phyloP scores from a whole-genome alignment of 257 asterid genomes.

The Solanum habrochaites region DNA sequence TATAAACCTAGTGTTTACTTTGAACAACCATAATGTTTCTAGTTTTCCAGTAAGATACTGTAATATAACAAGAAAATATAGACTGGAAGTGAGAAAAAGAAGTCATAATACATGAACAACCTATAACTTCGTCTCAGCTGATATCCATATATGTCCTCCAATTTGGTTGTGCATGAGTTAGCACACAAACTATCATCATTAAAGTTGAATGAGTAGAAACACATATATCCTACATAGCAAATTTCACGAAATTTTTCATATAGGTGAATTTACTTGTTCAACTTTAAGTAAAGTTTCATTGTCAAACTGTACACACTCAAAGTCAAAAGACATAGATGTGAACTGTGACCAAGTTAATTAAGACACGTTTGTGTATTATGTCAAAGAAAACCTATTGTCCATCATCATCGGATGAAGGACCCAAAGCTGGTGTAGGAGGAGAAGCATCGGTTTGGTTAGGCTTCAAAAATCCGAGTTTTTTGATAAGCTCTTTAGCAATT shows the following conservation, averaged over 20 bases:
- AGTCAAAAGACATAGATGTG: neutral
- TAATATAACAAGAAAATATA: neutral
- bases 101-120: neutral
- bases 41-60: neutral
- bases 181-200: neutral
- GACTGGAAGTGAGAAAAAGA: neutral
- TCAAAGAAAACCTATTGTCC: neutral
- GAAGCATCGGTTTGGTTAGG: slow-evolving; percentile 13
- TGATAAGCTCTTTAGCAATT: slow-evolving; percentile 58
- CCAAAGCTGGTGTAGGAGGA: slow-evolving; percentile 29
- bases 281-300: neutral
- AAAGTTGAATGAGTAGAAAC: neutral
- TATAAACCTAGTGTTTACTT: neutral
- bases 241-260: no score
- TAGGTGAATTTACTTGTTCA: no score
- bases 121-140: neutral
- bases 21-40: neutral
- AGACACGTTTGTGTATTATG: neutral
- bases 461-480: slow-evolving; percentile 36
- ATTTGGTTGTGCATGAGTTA: neutral
- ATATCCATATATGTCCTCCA: neutral
- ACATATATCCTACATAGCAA: no score
- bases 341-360: neutral
- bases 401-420: slow-evolving; percentile 29
- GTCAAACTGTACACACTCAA: neutral